Percentiles rank a stretch among this genome's conserved stretches.
Evolutionary conservation across 2,329 filamentous ascomycete species (phyloP).

Genomic region (Tolypocladium album): DNA sequence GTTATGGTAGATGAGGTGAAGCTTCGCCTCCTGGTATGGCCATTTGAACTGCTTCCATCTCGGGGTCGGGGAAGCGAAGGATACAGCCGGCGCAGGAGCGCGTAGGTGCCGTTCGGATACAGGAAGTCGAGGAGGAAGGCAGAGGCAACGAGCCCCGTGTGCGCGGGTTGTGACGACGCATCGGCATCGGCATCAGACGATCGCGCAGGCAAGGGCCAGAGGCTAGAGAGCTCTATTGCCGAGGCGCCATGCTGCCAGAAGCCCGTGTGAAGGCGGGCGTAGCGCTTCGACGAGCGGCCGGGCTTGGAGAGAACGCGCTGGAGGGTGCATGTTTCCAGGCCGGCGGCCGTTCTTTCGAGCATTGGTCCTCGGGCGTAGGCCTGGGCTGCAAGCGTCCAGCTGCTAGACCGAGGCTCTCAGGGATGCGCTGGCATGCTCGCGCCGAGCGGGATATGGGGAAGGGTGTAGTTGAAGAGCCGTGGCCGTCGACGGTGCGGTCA

Average conservation of each 20-base stretch:
- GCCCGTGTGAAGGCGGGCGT: constrained; percentile 33
- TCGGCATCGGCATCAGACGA: constrained; percentile 11
- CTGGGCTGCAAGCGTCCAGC: neutral
- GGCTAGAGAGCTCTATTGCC: constrained; percentile 33
- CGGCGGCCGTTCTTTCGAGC: constrained; percentile 47
- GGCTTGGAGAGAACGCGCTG: constrained; percentile 36
- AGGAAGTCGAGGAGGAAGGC: constrained; percentile 45
- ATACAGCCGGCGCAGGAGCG: constrained; percentile 29
- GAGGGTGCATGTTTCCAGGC: constrained; percentile 44
- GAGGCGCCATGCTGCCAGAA: constrained; percentile 46
- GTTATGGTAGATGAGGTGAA: constrained; percentile 14
- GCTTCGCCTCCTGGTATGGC: constrained; percentile 11
- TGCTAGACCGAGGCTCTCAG: constrained; percentile 7
- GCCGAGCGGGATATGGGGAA: neutral
- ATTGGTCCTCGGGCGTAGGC: constrained; percentile 23
- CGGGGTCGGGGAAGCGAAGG: constrained; percentile 15
- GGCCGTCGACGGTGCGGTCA: neutral
- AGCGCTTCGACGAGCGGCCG: constrained; percentile 24
- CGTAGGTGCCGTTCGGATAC: constrained; percentile 35
- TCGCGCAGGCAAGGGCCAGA: constrained; percentile 26
- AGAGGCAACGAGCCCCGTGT: constrained; percentile 29
- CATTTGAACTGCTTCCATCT: constrained; percentile 5
- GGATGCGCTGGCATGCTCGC: constrained; percentile 13
- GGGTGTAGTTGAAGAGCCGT: neutral
- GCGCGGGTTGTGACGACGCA: constrained; percentile 10